Evolutionary conservation across 2,329 filamentous ascomycete genomes (phyloP).

Genomic region (Calonectria pseudoturangicola): DNA sequence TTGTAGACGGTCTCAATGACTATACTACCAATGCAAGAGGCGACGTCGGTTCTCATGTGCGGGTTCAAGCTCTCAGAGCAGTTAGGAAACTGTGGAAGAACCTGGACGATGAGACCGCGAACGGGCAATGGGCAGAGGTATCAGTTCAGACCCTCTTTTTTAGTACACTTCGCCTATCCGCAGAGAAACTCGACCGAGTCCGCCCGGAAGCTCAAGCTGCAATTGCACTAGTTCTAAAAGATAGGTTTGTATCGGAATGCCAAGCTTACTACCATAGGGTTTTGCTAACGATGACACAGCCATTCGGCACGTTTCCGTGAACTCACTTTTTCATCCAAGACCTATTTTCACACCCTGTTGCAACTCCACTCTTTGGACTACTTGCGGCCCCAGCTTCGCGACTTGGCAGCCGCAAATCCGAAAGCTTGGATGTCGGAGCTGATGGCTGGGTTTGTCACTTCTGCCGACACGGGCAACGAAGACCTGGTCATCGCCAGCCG

Average conservation of each 20-base stretch:
- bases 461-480: conserved; percentile 86
- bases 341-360: conserved; percentile 76
- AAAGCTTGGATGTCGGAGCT: conserved; percentile 70
- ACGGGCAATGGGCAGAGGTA: conserved; percentile 50
- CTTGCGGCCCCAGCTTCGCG: conserved; percentile 61
- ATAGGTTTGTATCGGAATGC: conserved; percentile 62
- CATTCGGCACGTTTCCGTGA: conserved; percentile 59
- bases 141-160: conserved; percentile 67
- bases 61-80: conserved; percentile 87
- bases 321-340: conserved; percentile 73
- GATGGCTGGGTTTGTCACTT: conserved; percentile 81
- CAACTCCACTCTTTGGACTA: conserved; percentile 62
- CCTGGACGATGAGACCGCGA: conserved; percentile 49
- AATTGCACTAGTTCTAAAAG: conserved; percentile 66
- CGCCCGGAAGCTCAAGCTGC: conserved; percentile 79
- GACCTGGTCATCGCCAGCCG: conserved; percentile 82
- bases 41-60: conserved; percentile 91
- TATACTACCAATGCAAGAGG: conserved; percentile 93
- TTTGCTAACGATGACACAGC: conserved; percentile 57
- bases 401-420: conserved; percentile 57
- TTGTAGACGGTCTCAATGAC: conserved; percentile 82
- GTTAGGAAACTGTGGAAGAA: conserved; percentile 77
- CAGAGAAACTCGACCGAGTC: conserved; percentile 94
- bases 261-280: not conserved
- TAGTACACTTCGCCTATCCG: conserved; percentile 79